phyloP scores from a whole-genome alignment of 176 grass and related monocot species.

The Cenchrus americanus region DNA sequence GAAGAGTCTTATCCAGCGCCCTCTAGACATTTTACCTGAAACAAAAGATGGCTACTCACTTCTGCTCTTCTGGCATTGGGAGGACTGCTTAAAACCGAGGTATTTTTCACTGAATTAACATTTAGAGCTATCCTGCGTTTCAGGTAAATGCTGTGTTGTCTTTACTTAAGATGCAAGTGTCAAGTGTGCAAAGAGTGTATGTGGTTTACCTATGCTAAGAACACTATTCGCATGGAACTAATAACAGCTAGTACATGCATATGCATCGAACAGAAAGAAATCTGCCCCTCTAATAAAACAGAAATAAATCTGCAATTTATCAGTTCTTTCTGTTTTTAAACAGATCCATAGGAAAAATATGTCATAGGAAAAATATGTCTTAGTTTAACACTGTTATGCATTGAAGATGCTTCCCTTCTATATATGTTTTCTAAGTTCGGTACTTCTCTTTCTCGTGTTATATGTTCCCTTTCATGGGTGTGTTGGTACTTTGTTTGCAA shows the following conservation, averaged over 20 bases:
- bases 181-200: neutral
- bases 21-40: constrained; percentile 75
- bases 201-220: constrained; percentile 16
- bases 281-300: neutral
- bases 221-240: neutral
- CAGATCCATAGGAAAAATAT: neutral
- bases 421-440: too few relatives aligned
- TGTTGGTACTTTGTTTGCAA: too few relatives aligned
- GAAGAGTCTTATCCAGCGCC: constrained; percentile 87
- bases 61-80: constrained; percentile 97
- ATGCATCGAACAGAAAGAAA: constrained; percentile 3
- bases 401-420: too few relatives aligned
- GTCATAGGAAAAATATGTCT: too few relatives aligned
- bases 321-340: neutral
- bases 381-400: too few relatives aligned
- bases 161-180: neutral
- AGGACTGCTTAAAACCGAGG: constrained; percentile 95
- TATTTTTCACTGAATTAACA: constrained; percentile 40
- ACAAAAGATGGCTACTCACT: constrained; percentile 98
- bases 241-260: neutral
- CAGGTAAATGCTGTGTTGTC: neutral
- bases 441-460: too few relatives aligned
- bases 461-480: too few relatives aligned
- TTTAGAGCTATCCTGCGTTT: constrained; percentile 18
- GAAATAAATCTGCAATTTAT: constrained; percentile 25